Base-by-base conservation (phyloP, 225 moss, liverwort and hornwort species). In the Sphagnum tenellum region DNA sequence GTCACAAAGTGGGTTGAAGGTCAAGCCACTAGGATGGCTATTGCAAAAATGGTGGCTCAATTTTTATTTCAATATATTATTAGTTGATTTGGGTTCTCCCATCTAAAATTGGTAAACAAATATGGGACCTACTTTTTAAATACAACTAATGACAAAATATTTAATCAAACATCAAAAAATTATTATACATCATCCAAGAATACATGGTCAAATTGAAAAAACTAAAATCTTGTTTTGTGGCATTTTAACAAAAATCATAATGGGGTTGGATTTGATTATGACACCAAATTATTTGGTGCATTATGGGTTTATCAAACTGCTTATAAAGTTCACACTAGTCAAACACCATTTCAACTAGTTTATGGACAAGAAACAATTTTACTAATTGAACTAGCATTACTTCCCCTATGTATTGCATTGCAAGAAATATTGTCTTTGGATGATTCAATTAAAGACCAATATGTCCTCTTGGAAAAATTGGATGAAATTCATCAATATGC, bases 1-100 rank as follows among this genome's bases (percentile, higher is more conserved):
- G 62, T 63, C 10, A 63, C 62, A 29, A 63, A 63, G 45, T 46
- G 45, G 62, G 62, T 52, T 14, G 49, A 70, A 50, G 64, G 49
- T 0, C 2, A 14, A 3, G 49, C 63, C 8, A 64, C 49, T 2
- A 7, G 12, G 12, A 64, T 7, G 6, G 57, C 63, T 70, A 55
- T 57, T 70, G 64, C 61, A 0, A 48, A 5, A n/a, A 44, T 10
- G 1, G 52, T 64, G 3, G 63, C 63, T 4, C 12, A 48, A 56
- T 70, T 63, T 12, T 57, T 70, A 9, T 70, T 51, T 57, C 45
- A 47, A 4, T 44, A 49, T 5, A 59, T 69, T 8, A 8, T 69
- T 49, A 49, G 49, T 7, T 3, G 51, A 7, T 66, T 61, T 4
- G 45, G 2, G 44, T 60, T 48, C 44, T 54, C 69, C 2, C 5